Evolutionary conservation across 805 yeast species (phyloP), one percentile per base, ranked within the genome.

Genomic region (Suhomyces sp.): DNA sequence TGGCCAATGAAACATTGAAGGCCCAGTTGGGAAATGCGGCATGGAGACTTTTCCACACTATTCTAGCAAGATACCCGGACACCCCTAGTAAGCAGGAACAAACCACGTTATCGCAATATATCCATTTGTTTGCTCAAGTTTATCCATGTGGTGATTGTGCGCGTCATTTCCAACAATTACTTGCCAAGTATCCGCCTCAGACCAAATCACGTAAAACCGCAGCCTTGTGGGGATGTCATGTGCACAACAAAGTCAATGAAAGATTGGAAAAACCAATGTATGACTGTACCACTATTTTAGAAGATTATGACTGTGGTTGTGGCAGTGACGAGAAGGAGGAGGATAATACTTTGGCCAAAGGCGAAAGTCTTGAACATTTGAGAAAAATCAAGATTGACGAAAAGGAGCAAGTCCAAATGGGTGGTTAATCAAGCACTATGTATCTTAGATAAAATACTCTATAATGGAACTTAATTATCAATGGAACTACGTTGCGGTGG

Each of bases 71-170:
- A 63, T 94, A 88, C 64, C 98, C 99, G 0, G 97, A 87, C 43
- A 71, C 72, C 22, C 99, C 99, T 17, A 69, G 85, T 1, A 58
- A 63, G 3, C 79, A 77, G 44, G 91, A 93, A 62, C 77, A 83
- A 48, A 65, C 75, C 27, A 87, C 93, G 24, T 72, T 94, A 46
- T 61, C 69, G 15, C 79, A 74, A 52, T 94, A 84, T 65, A 78
- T 94, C 19, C 71, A 81, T 20, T 72, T 89, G 33, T 94, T 92
- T 71, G 91, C 94, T 1, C 89, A 92, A 60, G 93, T 94, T 8
- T 94, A 94, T 58, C 99, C 99, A 0, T 93, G 98, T 71, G 96
- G 96, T 3, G 97, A 93, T 65, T 94, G 98, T 71, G 97, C 99
- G 0, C 77, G 89, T 57, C 98, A 94, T 68, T 94, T 94, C 68